Percentiles rank a stretch among this genome's conserved stretches.
Evolutionary conservation across 2,329 filamentous ascomycete genomes (phyloP).

Genomic region (Colletotrichum phormii): DNA sequence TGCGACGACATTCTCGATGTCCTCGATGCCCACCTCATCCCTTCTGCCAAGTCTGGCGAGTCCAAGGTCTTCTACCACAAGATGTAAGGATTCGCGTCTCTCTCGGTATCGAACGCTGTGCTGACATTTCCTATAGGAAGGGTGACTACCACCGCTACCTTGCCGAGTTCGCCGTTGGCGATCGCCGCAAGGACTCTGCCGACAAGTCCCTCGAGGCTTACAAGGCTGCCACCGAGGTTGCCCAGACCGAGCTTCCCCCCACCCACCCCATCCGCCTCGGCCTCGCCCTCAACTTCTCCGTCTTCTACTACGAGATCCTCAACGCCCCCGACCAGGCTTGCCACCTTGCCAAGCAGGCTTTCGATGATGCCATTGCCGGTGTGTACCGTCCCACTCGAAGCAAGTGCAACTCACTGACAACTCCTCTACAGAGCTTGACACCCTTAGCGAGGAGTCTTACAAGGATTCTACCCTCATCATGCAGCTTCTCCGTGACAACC

Average conservation of each 20-base stretch:
- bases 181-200: conserved; percentile 94
- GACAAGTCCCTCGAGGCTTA: conserved; percentile 96
- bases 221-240: conserved; percentile 92
- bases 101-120: neutral
- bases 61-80: conserved; percentile 99
- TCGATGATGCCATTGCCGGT: conserved; percentile 94
- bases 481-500: conserved; percentile 97
- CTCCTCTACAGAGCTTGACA: conserved; percentile 81
- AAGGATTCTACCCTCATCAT: conserved; percentile 99
- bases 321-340: conserved; percentile 98
- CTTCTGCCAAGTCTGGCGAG: conserved; percentile 93
- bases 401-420: conserved; percentile 39
- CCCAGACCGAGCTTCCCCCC: conserved; percentile 87
- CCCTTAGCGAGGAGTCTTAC: conserved; percentile 98
- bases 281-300: conserved; percentile 94
- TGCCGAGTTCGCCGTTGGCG: conserved; percentile 93
- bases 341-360: conserved; percentile 96
- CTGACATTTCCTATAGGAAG: conserved; percentile 75
- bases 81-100: conserved; percentile 74
- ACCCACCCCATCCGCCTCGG: conserved; percentile 95
- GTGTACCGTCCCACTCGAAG: conserved; percentile 37
- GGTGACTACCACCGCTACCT: conserved; percentile 99
- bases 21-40: conserved; percentile 92
- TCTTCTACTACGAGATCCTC: conserved; percentile 99
- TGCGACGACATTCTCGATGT: conserved; percentile 97